Base-by-base conservation (phyloP, 2,329 filamentous ascomycete species). In the Xylaria sp. region DNA sequence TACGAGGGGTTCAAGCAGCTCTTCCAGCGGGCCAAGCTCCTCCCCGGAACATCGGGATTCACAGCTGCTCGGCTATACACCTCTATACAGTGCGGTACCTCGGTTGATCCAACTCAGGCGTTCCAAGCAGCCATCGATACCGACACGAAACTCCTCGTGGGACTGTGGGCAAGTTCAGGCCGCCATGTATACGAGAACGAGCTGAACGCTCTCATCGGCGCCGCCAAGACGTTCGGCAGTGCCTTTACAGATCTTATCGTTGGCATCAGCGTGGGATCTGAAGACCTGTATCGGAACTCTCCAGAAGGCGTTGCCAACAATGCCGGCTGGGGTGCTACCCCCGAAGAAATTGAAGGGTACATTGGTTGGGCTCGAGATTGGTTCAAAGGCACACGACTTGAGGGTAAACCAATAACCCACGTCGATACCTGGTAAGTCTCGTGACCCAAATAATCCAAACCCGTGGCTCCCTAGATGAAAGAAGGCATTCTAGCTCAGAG, bases 21-120 rank as follows among this genome's bases (percentile, higher is more conserved):
- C 57, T 83, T 83, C 74, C 72, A 75, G 54, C 76, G 77, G 37
- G 80, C 79, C 35, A 78, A 78, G 69, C 74, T 72, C 54, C 73
- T 82, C 1, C 71, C 74, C 1, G 76, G 77, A 29, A 63, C 72
- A 8, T 62, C 70, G 8, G 73, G 75, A 56, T 83, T 82, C 73
- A 78, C 76, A 49, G 79, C 79, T 58, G 81, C 79, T 52, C 78
- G 81, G 58, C 73, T 83, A 27, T 83, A 73, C 60, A 75, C 72
- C 3, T 72, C 71, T 11, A 68, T 75, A 61, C 70, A 73, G 57
- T 73, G 72, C 61, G 75, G 73, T 19, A 72, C 69, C 17, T 49
- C 66, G 4, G 65, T 67, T 7, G 69, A 67, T n/a, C 71, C 70
- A 13, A 74, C 71, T 60, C 66, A 65, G 25, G 72, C 72, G 3